Conservation (phyloP, 805 yeast species). For the Cyberlindnera xishuangbannaensis region DNA sequence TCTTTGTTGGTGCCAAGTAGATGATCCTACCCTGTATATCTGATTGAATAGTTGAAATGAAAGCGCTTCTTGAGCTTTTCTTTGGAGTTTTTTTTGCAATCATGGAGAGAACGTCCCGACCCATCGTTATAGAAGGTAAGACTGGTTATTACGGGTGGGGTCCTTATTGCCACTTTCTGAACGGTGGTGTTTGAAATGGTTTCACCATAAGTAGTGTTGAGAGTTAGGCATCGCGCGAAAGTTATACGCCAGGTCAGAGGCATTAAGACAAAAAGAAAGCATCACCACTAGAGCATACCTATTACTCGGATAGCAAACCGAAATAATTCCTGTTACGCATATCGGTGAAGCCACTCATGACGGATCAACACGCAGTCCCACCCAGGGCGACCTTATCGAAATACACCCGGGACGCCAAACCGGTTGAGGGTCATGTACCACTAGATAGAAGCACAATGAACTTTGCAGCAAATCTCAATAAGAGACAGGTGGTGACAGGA, state of each 20-base stretch:
- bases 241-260: too few species aligned
- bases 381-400: neutral
- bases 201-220: too few species aligned
- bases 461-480: constrained; percentile 28
- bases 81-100: constrained; percentile 10
- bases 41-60: neutral
- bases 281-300: too few species aligned
- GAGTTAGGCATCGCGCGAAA: too few species aligned
- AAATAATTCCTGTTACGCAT: too few species aligned
- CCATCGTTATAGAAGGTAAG: constrained; percentile 9
- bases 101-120: constrained; percentile 12
- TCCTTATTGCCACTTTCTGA: too few species aligned
- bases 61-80: neutral
- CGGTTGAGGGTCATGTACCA: neutral
- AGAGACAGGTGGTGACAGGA: constrained; percentile 28
- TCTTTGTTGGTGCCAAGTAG: constrained; percentile 2
- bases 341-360: too few species aligned
- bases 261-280: too few species aligned
- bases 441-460: constrained; percentile 15
- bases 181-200: too few species aligned
- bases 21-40: too few species aligned
- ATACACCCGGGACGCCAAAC: neutral
- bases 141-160: neutral
- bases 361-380: too few species aligned
- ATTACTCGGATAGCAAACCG: too few species aligned